Conservation (phyloP, 148 eudicot species). For the Rhododendron henanense region DNA sequence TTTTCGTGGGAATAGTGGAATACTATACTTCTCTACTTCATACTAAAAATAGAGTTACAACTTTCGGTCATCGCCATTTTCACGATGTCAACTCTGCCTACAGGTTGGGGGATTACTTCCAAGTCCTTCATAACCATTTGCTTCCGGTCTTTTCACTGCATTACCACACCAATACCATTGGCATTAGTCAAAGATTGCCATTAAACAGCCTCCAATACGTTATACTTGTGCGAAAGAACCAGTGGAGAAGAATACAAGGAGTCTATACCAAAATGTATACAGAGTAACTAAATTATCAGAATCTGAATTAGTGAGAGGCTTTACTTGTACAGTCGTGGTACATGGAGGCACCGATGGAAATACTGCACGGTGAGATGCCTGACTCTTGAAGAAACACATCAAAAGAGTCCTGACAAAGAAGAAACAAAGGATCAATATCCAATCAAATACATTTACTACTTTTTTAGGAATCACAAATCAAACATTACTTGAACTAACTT, state of each 20-base stretch:
- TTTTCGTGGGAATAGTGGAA: background rate
- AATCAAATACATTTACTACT: background rate
- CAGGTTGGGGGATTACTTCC: background rate
- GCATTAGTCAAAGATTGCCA: background rate
- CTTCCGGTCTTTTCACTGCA: background rate
- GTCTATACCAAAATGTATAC: background rate
- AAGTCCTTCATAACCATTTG: background rate
- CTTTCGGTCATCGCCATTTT: background rate
- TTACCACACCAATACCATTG: background rate
- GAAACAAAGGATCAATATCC: background rate
- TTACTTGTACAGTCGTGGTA: background rate
- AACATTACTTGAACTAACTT: background rate
- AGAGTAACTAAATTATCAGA: background rate
- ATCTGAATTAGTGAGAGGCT: background rate
- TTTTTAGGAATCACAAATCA: background rate
- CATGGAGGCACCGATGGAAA: background rate
- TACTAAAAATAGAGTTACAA: background rate
- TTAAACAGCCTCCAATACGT: background rate
- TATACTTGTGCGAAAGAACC: background rate
- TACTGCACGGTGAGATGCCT: background rate
- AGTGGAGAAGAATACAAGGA: background rate
- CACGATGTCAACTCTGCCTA: background rate
- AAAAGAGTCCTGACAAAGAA: slow-evolving; percentile 3
- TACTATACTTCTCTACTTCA: background rate
- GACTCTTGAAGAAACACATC: slow-evolving; percentile 8